Evolutionary conservation across 352 stramenopile species (phyloP), one percentile per base, ranked within the genome.

Genomic region (Lagenidium sp.): DNA sequence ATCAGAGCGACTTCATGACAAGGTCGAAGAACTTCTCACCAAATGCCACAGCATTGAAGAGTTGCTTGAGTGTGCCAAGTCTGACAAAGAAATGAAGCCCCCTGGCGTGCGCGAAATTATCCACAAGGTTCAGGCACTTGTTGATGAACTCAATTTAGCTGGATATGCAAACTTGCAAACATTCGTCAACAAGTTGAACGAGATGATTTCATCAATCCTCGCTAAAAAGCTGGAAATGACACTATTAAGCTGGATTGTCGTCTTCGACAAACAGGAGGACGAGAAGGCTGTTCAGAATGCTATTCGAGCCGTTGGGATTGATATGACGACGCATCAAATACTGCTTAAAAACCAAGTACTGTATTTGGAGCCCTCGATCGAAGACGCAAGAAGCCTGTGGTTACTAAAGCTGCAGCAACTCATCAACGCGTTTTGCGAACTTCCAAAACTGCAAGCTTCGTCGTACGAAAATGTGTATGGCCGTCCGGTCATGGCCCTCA

Each of bases 1-100:
- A 45, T 95, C 99, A 1, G 93, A 97, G 43, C 84, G 79, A 26
- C 82, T 99, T 34, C 96, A 99, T 50, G 96, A 99, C 48, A 97
- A 98, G 50, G 92, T 99, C 11, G 94, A 99, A 50, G 94, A 98
- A 22, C 67, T 99, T 20, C 56, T 96, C 22, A 58, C 85, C 44
- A 97, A 97, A 45, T 95, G 90, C 26, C 77, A 77, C 40, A 88
- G 94, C 13, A 93, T 99, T 42, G 83, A 99, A 35, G 65, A 82
- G 41, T 65, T 92, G 15, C 63, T 99, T n/a, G 65, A 87, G 52
- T 65, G 47, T 13, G 55, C 97, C 55, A 74, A 70, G 4, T 55
- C 36, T 4, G 72, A 36, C 36, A 60, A 68, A n/a, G 72, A 88
- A n/a, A 72, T 82, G 8, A 65, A 80, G 24, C 49, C 57, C 21